A percentile compares a stretch with the other conserved stretches of the same genome.
Conservation (phyloP, 768 basidiomycete genomes). For the Boletus reticulatus region DNA sequence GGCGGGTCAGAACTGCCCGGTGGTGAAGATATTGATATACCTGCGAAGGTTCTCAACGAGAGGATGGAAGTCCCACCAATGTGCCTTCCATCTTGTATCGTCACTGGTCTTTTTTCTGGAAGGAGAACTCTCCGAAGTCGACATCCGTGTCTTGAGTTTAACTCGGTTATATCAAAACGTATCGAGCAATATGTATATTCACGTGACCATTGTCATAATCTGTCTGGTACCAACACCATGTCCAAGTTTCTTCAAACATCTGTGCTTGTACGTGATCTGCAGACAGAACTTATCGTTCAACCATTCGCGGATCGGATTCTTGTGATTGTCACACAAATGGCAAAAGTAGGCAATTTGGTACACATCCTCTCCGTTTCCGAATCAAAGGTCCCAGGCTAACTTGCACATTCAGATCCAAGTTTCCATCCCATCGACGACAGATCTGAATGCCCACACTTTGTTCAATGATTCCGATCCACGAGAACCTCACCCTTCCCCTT, state of each 20-base stretch:
- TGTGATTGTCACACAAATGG: constrained; percentile 86
- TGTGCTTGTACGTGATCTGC: constrained; percentile 49
- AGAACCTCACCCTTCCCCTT: constrained; percentile 51
- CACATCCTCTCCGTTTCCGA: constrained; percentile 10
- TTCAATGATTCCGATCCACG: constrained; percentile 34
- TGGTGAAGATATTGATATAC: constrained; percentile 32
- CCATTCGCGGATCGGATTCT: constrained; percentile 76
- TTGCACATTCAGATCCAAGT: constrained; percentile 72
- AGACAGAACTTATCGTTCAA: constrained; percentile 78
- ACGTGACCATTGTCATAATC: neutral
- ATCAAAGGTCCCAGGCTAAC: neutral
- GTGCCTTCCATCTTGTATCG: constrained; percentile 53
- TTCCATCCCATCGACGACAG: constrained; percentile 62
- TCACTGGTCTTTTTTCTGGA: constrained; percentile 56
- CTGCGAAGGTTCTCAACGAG: constrained; percentile 55
- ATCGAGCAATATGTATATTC: neutral
- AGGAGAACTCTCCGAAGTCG: constrained; percentile 33
- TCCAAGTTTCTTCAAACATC: constrained; percentile 40
- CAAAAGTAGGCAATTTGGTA: constrained; percentile 88
- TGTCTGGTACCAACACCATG: constrained; percentile 12
- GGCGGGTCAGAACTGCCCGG: neutral
- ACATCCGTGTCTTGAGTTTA: constrained; percentile 12
- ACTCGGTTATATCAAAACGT: neutral
- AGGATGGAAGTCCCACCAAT: constrained; percentile 75
- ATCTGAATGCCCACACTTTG: constrained; percentile 42